phyloP scores from a whole-genome alignment of 1,284 basidiomycete genomes.

The Leccinum subrobustum region DNA sequence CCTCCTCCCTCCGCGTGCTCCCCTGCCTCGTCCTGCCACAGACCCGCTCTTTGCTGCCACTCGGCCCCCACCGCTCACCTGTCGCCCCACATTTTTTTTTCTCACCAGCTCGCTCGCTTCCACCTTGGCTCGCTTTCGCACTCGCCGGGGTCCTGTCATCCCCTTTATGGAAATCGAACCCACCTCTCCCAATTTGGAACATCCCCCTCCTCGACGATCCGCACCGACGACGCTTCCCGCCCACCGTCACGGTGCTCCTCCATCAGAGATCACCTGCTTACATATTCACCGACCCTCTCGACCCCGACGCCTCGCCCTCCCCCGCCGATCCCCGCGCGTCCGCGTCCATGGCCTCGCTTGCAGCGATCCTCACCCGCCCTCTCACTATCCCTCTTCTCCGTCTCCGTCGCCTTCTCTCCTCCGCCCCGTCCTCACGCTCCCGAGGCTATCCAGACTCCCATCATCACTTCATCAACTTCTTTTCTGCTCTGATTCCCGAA shows the following conservation, averaged over 20 bases:
- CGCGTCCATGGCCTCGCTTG: background rate
- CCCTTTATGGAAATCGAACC: conserved; percentile 27
- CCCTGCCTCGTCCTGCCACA: conserved; percentile 23
- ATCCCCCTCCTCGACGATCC: conserved; percentile 30
- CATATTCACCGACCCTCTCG: conserved; percentile 28
- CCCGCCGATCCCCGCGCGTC: conserved; percentile 22
- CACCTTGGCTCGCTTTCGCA: conserved; percentile 30
- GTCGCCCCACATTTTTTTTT: conserved; percentile 9
- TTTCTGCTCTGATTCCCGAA: conserved; percentile 18
- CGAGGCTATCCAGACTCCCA: conserved; percentile 13
- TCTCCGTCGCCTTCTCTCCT: conserved; percentile 20
- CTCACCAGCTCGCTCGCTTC: conserved; percentile 28
- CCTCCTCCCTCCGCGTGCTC: conserved; percentile 18
- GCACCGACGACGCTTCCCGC: conserved; percentile 28
- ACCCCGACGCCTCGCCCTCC: conserved; percentile 16
- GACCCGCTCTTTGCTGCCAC: conserved; percentile 23
- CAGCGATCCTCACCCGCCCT: conserved; percentile 13
- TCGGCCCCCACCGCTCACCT: conserved; percentile 17
- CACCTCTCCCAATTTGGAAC: conserved; percentile 15
- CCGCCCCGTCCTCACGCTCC: conserved; percentile 13
- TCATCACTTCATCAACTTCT: conserved; percentile 22
- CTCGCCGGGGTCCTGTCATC: conserved; percentile 31
- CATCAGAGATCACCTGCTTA: conserved; percentile 19
- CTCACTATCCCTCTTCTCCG: conserved; percentile 18
- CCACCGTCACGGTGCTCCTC: conserved; percentile 8